Evolutionary conservation across 2,329 filamentous ascomycete genomes (phyloP), one percentile per base, ranked within the genome.

Genomic region (Colletotrichum aenigma): DNA sequence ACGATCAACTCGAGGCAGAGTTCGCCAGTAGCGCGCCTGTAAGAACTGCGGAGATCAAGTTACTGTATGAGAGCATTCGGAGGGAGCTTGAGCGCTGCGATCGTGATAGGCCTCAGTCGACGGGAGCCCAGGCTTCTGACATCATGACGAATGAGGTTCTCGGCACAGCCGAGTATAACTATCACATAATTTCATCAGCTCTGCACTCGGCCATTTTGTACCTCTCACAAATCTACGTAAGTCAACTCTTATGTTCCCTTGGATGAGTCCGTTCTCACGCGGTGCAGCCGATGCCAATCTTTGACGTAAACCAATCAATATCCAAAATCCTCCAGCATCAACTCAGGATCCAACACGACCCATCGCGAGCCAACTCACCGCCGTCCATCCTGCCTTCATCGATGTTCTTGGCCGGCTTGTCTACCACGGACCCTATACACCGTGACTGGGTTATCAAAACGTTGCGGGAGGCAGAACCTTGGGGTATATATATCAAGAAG

Each of bases 101-200:
- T 0, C 55, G 26, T 28, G 15, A 6, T 9, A 18, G 2, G 5
- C 15, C 9, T 16, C 26, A 28, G 21, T 28, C 55, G 24, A 13
- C 55, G 8, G 24, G 13, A 58, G 0, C 55, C 24, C 7, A 26
- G 3, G 4, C 24, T 1, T 58, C 10, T 1, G 43, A 1, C 3
- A 5, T 13, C 43, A 4, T 2, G 9, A 3, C 3, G 24, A 13
- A 18, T 28, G 7, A 58, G 26, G 55, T 58, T 28, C 55, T 28
- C 10, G 15, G 16, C 1, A 9, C 55, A 12, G 15, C 24, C 26
- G 21, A 58, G 16, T 58, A 58, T 12, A 58, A 58, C 5, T 58
- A 58, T 18, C 16, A 18, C 5, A 18, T 28, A 12, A 4, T 58
- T 9, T 58, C 55, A 24, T 26, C 24, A 1, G 55, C 55, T 16